Conservation (phyloP, 148 eudicot genomes). For the Rhododendron ferrugineum region DNA sequence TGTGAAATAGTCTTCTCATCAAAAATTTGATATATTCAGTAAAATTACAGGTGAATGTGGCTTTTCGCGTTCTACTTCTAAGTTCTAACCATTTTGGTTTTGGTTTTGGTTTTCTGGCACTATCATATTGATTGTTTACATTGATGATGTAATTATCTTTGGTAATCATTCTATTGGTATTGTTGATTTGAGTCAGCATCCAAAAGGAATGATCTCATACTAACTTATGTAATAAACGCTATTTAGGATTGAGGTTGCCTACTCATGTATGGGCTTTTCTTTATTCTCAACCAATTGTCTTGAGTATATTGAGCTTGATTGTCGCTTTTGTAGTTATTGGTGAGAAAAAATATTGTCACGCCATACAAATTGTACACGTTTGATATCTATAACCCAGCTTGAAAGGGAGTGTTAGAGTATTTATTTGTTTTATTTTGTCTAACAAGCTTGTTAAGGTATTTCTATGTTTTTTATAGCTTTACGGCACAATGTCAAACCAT, state of each 20-base stretch:
- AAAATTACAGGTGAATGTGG: not conserved
- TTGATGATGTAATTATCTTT: not conserved
- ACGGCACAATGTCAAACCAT: not conserved
- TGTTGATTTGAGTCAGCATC: not conserved
- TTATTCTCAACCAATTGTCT: not conserved
- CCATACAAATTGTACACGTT: not conserved
- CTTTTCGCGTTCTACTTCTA: not conserved
- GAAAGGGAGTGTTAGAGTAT: not conserved
- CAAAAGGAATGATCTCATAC: not conserved
- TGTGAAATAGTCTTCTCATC: not conserved
- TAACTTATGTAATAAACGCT: not conserved
- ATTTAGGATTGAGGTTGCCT: not conserved
- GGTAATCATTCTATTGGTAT: not conserved
- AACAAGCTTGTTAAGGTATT: not conserved
- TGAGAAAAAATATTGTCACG: not conserved
- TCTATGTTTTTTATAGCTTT: not conserved
- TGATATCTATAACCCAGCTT: not conserved
- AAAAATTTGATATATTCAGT: not conserved
- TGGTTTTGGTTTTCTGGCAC: not conserved
- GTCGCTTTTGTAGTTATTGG: not conserved
- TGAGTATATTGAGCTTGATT: not conserved
- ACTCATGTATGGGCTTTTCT: not conserved
- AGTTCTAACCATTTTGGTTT: not conserved
- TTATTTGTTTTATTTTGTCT: not conserved
- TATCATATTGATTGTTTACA: not conserved